Evolutionary conservation across 2,329 filamentous ascomycete species (phyloP).

Genomic region (Ascochyta rabiei): DNA sequence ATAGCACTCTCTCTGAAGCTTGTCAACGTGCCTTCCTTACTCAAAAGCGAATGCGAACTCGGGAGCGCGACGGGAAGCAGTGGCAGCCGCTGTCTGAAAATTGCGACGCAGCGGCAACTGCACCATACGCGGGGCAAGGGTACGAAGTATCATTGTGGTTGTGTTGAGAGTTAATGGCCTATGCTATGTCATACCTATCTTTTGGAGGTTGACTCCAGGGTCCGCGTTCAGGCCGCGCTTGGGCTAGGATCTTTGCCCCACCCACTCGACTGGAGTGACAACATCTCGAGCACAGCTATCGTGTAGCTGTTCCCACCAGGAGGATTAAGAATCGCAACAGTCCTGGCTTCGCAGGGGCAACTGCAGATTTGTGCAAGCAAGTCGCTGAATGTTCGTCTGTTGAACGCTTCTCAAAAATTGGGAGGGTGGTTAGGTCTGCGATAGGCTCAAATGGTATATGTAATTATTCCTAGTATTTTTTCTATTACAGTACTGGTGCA

Average conservation of each 20-base stretch:
- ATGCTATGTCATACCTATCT: neutral
- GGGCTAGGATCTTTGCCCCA: neutral
- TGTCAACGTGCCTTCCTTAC: constrained; percentile 47
- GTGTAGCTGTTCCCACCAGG: no score
- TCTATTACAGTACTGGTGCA: neutral
- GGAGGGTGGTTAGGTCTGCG: no score
- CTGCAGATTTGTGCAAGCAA: no score
- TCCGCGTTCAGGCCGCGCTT: neutral
- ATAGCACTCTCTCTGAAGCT: constrained; percentile 10
- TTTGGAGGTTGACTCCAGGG: neutral
- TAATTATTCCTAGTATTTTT: neutral
- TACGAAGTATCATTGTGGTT: constrained; percentile 4
- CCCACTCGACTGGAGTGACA: neutral
- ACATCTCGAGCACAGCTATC: neutral
- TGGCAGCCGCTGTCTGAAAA: constrained; percentile 35
- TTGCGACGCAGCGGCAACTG: constrained; percentile 22
- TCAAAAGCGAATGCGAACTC: constrained; percentile 64
- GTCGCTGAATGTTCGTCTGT: no score
- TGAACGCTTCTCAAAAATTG: no score
- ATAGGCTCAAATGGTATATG: no score
- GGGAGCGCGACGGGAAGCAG: constrained; percentile 32
- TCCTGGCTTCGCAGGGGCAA: no score
- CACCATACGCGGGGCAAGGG: neutral
- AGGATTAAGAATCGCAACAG: no score
- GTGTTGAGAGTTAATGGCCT: neutral